Evolutionary conservation across 2,329 filamentous ascomycete species (phyloP), one percentile per base, ranked within the genome.

Genomic region (Tolypocladium pustulatum): DNA sequence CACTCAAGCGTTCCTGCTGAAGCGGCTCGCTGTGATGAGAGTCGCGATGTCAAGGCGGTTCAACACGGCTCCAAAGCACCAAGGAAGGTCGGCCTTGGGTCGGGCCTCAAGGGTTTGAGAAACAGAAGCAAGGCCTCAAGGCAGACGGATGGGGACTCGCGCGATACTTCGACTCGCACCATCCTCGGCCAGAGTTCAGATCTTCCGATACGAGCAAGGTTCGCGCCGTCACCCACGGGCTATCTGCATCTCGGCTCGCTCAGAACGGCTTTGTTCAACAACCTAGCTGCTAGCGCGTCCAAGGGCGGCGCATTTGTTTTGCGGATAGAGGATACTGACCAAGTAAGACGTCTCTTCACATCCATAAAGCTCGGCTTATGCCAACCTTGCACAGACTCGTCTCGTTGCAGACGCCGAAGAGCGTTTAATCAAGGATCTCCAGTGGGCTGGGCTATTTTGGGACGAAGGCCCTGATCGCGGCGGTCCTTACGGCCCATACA

Each of bases 201-300:
- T 90, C 59, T 65, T 15, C 72, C 72, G 15, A 72, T 75, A 54
- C 65, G 73, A 36, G 68, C 94, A 22, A 87, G 94, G 54, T 99
- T 99, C 73, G 94, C 95, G 1, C 94, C 94, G 0, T 97, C 94
- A 1, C 94, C 94, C 0, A 99, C 94, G 0, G 94, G 94, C 1
- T 92, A 93, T 67, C 80, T 99, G 30, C 94, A 99, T 73, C 79
- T 99, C 15, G 94, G 94, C 4, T 96, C 92, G 0, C 73, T 99
- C 40, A 82, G 94, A 60, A 99, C 94, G 0, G 95, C 95, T 0
- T 75, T 99, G n/a, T 97, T 91, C 77, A 97, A 96, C 68, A 97
- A 93, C 65, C 77, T 99, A 5, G 80, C 96, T n/a, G 92, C 94
- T 0, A 89, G 87, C 67, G 85, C 88, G 3, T 96, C 94, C 0